Evolutionary conservation across 306 rosid species (phyloP), one percentile per base, ranked within the genome.

Genomic region (Acacia confusa): DNA sequence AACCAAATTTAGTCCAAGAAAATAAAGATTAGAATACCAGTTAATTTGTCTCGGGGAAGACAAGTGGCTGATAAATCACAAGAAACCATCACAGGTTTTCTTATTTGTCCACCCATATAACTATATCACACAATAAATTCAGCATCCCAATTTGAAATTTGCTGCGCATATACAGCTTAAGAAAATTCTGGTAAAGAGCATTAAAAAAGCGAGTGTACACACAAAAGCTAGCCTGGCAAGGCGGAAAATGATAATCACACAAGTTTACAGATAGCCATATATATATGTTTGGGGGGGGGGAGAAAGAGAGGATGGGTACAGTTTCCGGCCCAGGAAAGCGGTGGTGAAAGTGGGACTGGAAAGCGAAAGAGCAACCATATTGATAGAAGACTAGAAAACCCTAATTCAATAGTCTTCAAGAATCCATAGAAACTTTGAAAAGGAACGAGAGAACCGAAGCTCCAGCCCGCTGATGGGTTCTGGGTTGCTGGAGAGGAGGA

Each of bases 351-450:
- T 84, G 32, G 92, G 86, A 65, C 83, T n/a, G 24, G 97, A 86
- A 63, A 92, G 85, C 55, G 90, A 85, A 66, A 89, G 76, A 44
- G 93, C 77, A 20, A 67, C 87, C 99, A 95, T 95, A 47, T 43
- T 63, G 71, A n/a, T 15, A 75, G 66, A 79, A 4, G 19, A 82
- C 5, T 17, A 65, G 67, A 55, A 55, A 55, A 20, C 25, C 24
- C 24, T 19, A 55, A 55, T 55, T 55, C 25, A 55, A 55, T 7
- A n/a, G 27, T 55, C 6, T 9, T 55, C 27, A 55, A 55, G 61
- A 55, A 55, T 55, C 61, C 61, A 55, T 55, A 19, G 61, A n/a
- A 55, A 55, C 25, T 55, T 55, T 20, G 61, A 6, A n/a, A 55
- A 55, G 61, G 61, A 11, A 20, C 2, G 11, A 20, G 27, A 55